Evolutionary conservation across 2,329 filamentous ascomycete species (phyloP), one percentile per base, ranked within the genome.

Genomic region (Aureobasidium sp.): DNA sequence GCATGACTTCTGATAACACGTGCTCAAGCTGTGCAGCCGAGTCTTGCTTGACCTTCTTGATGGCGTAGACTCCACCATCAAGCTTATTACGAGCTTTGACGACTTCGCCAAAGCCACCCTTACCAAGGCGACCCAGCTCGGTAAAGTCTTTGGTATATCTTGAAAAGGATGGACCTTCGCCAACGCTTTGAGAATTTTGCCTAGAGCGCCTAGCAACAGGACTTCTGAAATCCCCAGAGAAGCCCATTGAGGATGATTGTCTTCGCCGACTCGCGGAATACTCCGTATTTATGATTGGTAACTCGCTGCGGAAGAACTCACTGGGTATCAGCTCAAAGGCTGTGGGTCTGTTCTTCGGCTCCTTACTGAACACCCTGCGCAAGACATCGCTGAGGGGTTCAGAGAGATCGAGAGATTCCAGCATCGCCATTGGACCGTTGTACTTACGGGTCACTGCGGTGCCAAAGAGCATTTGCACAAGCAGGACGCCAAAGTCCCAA

Each of bases 91-190:
- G 85, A 3, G 93, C 93, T 73, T 96, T 95, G 61, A 97, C 91
- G 27, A 99, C 94, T 75, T 97, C 91, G 5, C 94, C 94, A 75
- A 96, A 99, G 0, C 93, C 94, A 47, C 94, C 94, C 72, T 93
- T 95, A 3, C 94, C 94, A 13, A 99, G 80, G 5, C 89, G 85
- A 15, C 90, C 91, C 70, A 94, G 87, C 74, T 97, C 92, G 21
- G 92, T 86, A 74, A 96, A 99, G 68, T 97, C 94, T 69, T 89
- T 89, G 11, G 83, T 83, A 71, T 96, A 99, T 64, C 93, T 85
- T 1, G 91, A 95, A 48, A 67, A 50, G 10, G 34, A 45, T 15
- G 53, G 41, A 63, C 57, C 64, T n/a, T 72, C 71, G 21, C 63
- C 55, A 15, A 66, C 47, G 52, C 64, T 69, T 1, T 66, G 67